These are phyloP conservation scores for Venturia asperata DNA, from an alignment of 2,329 filamentous ascomycete genomes.

Conservation along the genomic window DNA sequence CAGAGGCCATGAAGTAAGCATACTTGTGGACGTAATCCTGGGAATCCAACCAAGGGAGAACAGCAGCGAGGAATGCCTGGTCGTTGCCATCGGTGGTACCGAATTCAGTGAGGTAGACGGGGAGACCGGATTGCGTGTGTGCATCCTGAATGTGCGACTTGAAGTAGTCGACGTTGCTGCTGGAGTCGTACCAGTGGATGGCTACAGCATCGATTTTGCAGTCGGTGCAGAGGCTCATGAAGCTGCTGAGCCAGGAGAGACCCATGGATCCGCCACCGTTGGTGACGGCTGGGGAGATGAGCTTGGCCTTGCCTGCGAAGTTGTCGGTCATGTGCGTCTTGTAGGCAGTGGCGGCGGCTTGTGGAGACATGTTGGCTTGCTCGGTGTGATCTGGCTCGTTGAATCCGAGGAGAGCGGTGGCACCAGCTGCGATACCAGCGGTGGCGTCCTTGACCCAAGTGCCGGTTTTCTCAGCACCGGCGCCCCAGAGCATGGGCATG, in stretches of 20 bases:
- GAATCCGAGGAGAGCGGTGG: conserved; percentile 29
- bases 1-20: conserved; percentile 27
- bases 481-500: conserved; percentile 53
- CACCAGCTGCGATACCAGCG: conserved; percentile 22
- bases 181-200: conserved; percentile 28
- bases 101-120: conserved; percentile 34
- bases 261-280: conserved; percentile 25
- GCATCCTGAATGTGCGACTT: conserved; percentile 20
- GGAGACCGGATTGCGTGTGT: conserved; percentile 20
- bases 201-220: conserved; percentile 27
- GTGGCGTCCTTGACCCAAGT: conserved; percentile 25
- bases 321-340: conserved; percentile 23
- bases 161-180: conserved; percentile 19
- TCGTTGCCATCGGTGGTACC: conserved; percentile 24
- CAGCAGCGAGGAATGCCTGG: conserved; percentile 25
- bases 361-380: conserved; percentile 32
- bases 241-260: conserved; percentile 25
- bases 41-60: conserved; percentile 30
- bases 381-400: conserved; percentile 32
- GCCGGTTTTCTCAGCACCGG: conserved; percentile 21
- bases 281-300: conserved; percentile 28
- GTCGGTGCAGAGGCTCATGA: conserved; percentile 23
- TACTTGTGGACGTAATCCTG: conserved; percentile 29
- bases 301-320: conserved; percentile 20
- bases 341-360: conserved; percentile 27